Base-by-base conservation (phyloP, 148 eudicot genomes). In the Agrostemma githago region DNA sequence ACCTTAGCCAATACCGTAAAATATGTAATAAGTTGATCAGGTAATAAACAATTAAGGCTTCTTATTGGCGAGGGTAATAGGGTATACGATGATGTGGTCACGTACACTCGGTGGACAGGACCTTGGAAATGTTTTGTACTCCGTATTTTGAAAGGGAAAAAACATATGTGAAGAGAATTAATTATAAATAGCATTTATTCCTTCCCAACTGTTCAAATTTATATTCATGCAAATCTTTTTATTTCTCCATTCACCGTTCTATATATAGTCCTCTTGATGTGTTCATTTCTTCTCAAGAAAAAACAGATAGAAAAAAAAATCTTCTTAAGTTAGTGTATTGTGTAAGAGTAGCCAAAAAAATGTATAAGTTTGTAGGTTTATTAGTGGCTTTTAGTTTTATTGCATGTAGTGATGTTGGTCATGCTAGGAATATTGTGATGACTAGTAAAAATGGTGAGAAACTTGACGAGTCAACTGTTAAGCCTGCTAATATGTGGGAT, bases 211-310 rank as follows among this genome's bases (percentile, higher is more conserved):
- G 74, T 60, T 51, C 15, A 61, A 3, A 37, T 51, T 19, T 69
- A 46, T 61, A 20, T 37, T 46, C 68, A 69, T 76, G 79, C 79
- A 76, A 60, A 76, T 34, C 26, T 76, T 61, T 8, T 8, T 66
- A 17, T 26, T 26, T 68, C 66, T 69, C 59, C 46, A 8, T 46
- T 2, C 37, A 69, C 61, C 68, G 68, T 10, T 61, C 74, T 76
- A 76, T 76, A 76, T 76, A 76, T 60, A 60, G 37, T 73, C 68
- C 2, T 46, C 8, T 76, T 41, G 43, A 15, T 8, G 48, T 6
- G 43, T 56, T 21, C 16, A 5, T 19, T 72, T 42, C 26, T 54
- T 38, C 14, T 9, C 48, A 53, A 38, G 16, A 6, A 40, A 5
- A 6, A 40, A 5, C 11, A 19, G 34, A 26, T 42, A 19, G n/a